Evolutionary conservation across 805 yeast species (phyloP), one percentile per base, ranked within the genome.

Genomic region (Wickerhamiella parazyma): DNA sequence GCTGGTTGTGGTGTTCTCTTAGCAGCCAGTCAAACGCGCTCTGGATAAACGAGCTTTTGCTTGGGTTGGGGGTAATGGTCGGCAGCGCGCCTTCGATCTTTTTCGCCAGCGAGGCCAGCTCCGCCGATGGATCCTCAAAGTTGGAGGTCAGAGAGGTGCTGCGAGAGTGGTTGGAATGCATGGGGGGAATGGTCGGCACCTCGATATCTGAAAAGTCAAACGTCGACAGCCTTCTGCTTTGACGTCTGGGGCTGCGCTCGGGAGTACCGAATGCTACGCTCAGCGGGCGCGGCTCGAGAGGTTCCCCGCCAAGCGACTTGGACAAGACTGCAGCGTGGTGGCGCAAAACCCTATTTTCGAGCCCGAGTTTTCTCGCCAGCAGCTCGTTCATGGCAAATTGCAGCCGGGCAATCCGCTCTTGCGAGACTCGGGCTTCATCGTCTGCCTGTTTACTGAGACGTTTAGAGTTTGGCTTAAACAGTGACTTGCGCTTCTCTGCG

Each of bases 301-400:
- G 53, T 38, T 48, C 45, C 24, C 49, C 46, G 11, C 44, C 19
- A 3, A 51, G 26, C 1, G 51, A 49, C 12, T 44, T 37, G 17
- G 52, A 41, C 41, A 54, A 45, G 4, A 54, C 56, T 3, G 55
- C 53, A 2, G 53, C 38, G 38, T 53, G 57, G 37, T 54, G 58
- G 44, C 49, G 48, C 17, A 48, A 17, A 18, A 54, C 37, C 9
- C 40, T 26, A 14, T 37, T 25, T 38, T 52, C 53, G 10, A 52
- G 49, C 14, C 26, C 41, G 5, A 33, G 22, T 19, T 42, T 38
- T 19, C 50, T 46, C 6, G 42, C 39, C 26, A 29, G 28, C 21
- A 50, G 33, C 22, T 48, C 51, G 12, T 38, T 21, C 5, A 43
- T 44, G 21, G 14, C 40, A n/a, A 21, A 20, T 41, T 48, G 49